Evolutionary conservation across 768 basidiomycete genomes (phyloP), one percentile per base, ranked within the genome.

Genomic region (Omphalotus guepiniiformis): DNA sequence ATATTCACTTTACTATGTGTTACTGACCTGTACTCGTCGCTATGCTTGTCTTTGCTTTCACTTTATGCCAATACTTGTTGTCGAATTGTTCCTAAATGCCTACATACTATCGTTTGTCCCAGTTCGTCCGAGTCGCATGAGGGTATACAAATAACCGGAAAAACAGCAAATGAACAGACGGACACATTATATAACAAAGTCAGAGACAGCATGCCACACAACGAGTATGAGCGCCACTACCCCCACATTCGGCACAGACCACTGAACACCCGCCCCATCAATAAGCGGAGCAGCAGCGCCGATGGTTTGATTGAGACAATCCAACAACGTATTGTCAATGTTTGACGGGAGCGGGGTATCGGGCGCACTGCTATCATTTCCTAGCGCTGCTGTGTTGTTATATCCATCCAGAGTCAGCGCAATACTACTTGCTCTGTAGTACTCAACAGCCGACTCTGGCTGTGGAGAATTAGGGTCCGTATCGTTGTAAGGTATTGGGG

Each of bases 351-450:
- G 65, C 0, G 81, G 71, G 0, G 74, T 66, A 47, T 78, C 68
- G 0, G 75, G 61, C 0, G 51, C 49, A 23, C 67, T 74, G 6
- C 68, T 60, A 18, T 78, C 66, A 1, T 60, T 54, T 29, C 60
- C 62, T 21, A 79, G 61, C 3, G 67, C 74, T 5, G 72, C 78
- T 0, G 80, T 79, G 51, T 86, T 75, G 55, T 86, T 85, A 58
- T 86, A 85, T 0, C 79, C 79, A 45, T 86, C 78, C 3, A 85
- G 65, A 1, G 80, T 74, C 21, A 86, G 67, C 2, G 74, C 76
- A 29, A 83, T 71, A 37, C 75, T 82, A 56, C 81, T 82, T 2
- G 80, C 77, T 25, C 84, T 80, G 56, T 81, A 87, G 59, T 86
- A 87, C 49, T 85, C 78, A n/a, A 85, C 54, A 0, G 72, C 74